Conservation (phyloP, 345 rosid species). For the Salix caprea region DNA sequence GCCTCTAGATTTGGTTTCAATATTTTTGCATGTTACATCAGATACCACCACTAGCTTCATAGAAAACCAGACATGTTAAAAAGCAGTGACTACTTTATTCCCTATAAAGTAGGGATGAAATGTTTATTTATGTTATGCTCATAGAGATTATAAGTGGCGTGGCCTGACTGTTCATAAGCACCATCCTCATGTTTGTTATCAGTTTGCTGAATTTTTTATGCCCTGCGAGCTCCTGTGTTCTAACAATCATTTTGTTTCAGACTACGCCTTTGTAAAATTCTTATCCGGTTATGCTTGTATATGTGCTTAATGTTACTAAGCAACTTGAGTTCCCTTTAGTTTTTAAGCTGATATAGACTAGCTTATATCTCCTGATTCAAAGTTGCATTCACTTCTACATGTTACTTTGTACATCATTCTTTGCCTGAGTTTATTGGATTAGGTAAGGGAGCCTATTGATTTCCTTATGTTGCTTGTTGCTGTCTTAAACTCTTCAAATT, state of each 20-base stretch:
- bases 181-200: background rate
- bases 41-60: background rate
- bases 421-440: background rate
- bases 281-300: background rate
- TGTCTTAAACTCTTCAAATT: background rate
- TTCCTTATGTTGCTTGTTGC: background rate
- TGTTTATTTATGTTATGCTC: background rate
- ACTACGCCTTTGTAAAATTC: background rate
- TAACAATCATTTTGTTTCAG: background rate
- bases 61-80: background rate
- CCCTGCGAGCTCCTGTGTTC: background rate
- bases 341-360: background rate
- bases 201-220: background rate
- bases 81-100: background rate
- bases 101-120: background rate
- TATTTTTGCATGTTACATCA: conserved; percentile 7
- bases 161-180: background rate
- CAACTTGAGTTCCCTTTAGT: background rate
- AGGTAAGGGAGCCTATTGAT: background rate
- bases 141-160: background rate
- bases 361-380: background rate
- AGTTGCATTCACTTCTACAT: background rate
- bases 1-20: background rate
- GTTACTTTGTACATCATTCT: background rate
- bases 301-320: background rate